These are phyloP conservation scores for Escovopsis weberi DNA, from an alignment of 2,329 filamentous ascomycete genomes.

Conservation along the genomic window DNA sequence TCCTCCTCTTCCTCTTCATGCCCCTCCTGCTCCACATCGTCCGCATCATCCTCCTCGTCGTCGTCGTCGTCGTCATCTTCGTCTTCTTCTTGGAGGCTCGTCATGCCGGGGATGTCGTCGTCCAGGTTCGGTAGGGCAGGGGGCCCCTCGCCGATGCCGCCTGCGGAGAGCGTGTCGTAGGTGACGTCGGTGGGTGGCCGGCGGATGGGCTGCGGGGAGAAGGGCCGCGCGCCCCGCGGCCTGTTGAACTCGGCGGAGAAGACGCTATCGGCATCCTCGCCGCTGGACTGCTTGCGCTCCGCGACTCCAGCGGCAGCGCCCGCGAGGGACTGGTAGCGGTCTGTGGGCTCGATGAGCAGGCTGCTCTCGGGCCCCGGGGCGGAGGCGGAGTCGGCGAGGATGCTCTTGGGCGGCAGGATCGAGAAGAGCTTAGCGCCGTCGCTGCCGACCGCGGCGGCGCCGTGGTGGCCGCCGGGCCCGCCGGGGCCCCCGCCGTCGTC, in stretches of 20 bases:
- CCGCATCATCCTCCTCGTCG: neutral
- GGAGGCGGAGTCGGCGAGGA: constrained; percentile 37
- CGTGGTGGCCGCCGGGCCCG: constrained; percentile 16
- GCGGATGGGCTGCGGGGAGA: constrained; percentile 41
- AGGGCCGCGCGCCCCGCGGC: constrained; percentile 40
- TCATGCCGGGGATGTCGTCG: neutral
- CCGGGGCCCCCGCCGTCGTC: constrained; percentile 18
- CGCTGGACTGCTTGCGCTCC: constrained; percentile 10
- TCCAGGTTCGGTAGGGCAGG: too few relatives aligned
- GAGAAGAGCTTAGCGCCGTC: constrained; percentile 41
- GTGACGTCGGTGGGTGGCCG: constrained; percentile 26
- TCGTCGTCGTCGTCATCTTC: neutral
- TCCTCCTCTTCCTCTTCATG: neutral
- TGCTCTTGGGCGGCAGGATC: constrained; percentile 49
- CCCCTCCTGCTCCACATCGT: constrained; percentile 2
- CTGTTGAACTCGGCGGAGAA: constrained; percentile 40
- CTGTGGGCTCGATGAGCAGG: constrained; percentile 33
- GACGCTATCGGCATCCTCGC: constrained; percentile 34
- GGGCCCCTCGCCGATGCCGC: constrained; percentile 3
- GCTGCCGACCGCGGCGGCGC: constrained; percentile 19
- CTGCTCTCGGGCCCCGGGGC: constrained; percentile 34
- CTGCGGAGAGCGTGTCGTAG: constrained; percentile 20
- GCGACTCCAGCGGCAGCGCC: constrained; percentile 24
- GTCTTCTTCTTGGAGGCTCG: neutral
- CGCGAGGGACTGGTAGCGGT: constrained; percentile 44